Conservation (phyloP, 306 rosid genomes). For the Malus orientalis region DNA sequence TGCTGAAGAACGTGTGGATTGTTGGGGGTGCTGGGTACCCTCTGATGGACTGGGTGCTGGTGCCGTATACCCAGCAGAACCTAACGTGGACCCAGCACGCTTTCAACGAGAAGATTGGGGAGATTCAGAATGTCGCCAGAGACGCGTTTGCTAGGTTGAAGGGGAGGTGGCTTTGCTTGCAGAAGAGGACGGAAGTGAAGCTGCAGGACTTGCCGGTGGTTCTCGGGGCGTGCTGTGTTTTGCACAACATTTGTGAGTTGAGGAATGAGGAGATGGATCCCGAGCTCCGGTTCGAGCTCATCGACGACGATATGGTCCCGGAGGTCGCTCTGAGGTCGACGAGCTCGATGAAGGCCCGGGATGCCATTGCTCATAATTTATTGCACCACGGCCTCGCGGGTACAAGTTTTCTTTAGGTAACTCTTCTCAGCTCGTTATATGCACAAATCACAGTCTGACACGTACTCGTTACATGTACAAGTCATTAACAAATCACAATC, state of each 20-base stretch:
- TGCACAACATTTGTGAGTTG: conserved; percentile 87
- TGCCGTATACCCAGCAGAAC: conserved; percentile 73
- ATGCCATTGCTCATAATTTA: conserved; percentile 91
- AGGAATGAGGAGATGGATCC: conserved; percentile 59
- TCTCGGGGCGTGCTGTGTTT: conserved; percentile 91
- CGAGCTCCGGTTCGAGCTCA: conserved; percentile 38
- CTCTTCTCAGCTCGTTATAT: no score
- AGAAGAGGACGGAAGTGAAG: conserved; percentile 83
- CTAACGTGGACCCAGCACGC: conserved; percentile 92
- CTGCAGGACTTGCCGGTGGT: conserved; percentile 83
- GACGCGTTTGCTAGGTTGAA: conserved; percentile 75
- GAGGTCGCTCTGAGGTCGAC: conserved; percentile 52
- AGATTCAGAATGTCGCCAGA: conserved; percentile 54
- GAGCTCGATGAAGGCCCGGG: conserved; percentile 65
- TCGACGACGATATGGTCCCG: conserved; percentile 79
- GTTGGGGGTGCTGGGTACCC: conserved; percentile 74
- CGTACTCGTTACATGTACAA: no score
- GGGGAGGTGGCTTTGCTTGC: conserved; percentile 87
- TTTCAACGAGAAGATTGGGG: conserved; percentile 85
- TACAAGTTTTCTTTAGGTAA: conserved; percentile 52
- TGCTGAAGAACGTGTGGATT: conserved; percentile 65
- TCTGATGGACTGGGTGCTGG: conserved; percentile 86
- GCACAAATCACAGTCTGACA: no score
- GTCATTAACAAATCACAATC: no score
- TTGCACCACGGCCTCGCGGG: conserved; percentile 94